phyloP scores from a whole-genome alignment of 75 land plant species.

The Sequoia sempervirens region DNA sequence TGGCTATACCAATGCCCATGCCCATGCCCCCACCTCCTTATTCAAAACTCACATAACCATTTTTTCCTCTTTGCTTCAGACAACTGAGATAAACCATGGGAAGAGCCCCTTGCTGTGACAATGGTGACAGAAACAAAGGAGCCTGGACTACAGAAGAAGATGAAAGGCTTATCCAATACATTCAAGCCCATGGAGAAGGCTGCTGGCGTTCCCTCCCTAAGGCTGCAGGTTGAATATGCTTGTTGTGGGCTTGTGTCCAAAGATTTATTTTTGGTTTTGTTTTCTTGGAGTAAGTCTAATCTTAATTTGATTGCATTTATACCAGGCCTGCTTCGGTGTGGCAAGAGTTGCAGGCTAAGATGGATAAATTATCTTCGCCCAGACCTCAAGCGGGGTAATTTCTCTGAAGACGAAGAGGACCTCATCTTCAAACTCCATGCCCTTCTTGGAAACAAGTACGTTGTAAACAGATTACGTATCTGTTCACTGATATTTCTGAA shows the following conservation, averaged over 20 bases:
- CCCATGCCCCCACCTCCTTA: not conserved
- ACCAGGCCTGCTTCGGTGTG: conserved; percentile 22
- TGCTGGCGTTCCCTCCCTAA: conserved; percentile 5
- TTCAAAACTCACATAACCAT: not conserved
- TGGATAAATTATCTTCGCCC: conserved; percentile 29
- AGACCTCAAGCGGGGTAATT: conserved; percentile 19
- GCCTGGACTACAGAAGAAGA: conserved; percentile 9
- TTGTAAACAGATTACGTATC: not conserved
- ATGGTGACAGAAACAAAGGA: conserved; percentile 6
- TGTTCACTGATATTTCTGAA: no score
- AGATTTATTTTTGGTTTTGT: not conserved
- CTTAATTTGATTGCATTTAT: not conserved
- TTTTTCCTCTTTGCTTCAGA: not conserved
- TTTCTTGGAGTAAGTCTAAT: not conserved
- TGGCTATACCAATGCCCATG: not conserved
- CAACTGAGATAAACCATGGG: not conserved
- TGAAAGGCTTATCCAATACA: not conserved
- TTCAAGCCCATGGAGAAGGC: conserved; percentile 10
- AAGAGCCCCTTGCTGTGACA: conserved; percentile 8
- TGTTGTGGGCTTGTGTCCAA: not conserved
- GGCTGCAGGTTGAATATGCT: conserved; percentile 1
- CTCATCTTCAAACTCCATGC: conserved; percentile 24
- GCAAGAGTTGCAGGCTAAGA: conserved; percentile 32
- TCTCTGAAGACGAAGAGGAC: conserved; percentile 18
- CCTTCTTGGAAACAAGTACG: conserved; percentile 21